Percentiles rank a stretch among this genome's conserved stretches.
Conservation (phyloP, 2,329 filamentous ascomycete genomes). For the Stromatinia cepivora region DNA sequence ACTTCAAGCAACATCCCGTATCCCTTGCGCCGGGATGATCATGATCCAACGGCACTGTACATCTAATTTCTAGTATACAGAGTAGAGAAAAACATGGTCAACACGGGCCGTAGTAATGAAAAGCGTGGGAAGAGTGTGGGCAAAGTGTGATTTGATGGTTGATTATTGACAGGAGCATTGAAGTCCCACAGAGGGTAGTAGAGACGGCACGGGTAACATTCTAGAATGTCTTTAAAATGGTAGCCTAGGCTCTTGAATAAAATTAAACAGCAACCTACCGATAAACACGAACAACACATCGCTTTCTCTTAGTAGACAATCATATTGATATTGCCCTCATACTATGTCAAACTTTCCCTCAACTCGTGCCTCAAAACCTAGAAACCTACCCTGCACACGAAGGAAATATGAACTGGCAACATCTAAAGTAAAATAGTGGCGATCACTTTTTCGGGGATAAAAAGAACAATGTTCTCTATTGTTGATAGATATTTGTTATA, state of each 20-base stretch:
- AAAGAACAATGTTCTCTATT: slow-evolving; percentile 6
- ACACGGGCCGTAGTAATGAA: slow-evolving; percentile 17
- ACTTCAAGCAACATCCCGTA: slow-evolving; percentile 22
- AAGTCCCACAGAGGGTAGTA: slow-evolving; percentile 15
- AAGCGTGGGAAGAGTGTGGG: slow-evolving; percentile 4
- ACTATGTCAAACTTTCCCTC: background rate
- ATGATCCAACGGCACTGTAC: slow-evolving; percentile 19
- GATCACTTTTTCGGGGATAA: background rate
- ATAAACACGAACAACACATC: slow-evolving; percentile 14
- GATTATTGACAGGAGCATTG: slow-evolving; percentile 5
- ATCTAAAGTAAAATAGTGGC: slow-evolving; percentile 3
- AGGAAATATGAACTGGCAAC: background rate
- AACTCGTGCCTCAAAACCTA: too few species aligned
- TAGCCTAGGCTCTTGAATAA: background rate
- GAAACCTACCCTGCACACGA: too few species aligned
- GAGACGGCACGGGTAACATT: slow-evolving; percentile 21
- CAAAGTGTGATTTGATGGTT: slow-evolving; percentile 1
- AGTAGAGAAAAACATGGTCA: slow-evolving; percentile 19
- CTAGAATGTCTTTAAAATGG: slow-evolving; percentile 15
- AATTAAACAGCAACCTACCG: background rate
- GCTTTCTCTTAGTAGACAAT: background rate
- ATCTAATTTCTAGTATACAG: background rate
- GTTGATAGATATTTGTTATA: slow-evolving; percentile 11
- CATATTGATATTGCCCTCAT: background rate
- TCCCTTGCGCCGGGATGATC: slow-evolving; percentile 23